phyloP scores from a whole-genome alignment of 768 basidiomycete genomes.

The Trametes punicea region DNA sequence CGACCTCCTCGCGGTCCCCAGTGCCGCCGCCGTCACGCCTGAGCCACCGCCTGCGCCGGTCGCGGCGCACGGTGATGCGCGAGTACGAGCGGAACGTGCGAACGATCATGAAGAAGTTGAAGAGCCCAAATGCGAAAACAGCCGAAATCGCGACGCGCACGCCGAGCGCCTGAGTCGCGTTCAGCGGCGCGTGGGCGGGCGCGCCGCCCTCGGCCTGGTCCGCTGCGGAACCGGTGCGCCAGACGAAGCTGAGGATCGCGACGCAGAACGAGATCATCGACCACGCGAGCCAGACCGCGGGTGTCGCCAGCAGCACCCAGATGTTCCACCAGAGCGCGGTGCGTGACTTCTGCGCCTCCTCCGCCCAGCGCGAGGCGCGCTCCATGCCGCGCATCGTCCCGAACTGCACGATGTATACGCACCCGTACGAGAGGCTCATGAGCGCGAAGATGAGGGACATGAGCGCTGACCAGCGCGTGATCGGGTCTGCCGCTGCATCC shows the following conservation, averaged over 20 bases:
- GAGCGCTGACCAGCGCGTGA: constrained; percentile 60
- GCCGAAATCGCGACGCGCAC: constrained; percentile 54
- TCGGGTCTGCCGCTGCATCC: constrained; percentile 51
- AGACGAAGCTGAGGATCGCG: constrained; percentile 63
- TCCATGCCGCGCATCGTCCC: constrained; percentile 71
- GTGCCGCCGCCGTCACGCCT: constrained; percentile 1
- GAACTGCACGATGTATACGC: constrained; percentile 70
- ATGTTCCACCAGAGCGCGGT: constrained; percentile 59
- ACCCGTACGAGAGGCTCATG: constrained; percentile 71
- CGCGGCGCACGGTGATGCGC: constrained; percentile 15
- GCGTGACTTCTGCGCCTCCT: constrained; percentile 58
- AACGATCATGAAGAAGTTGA: constrained; percentile 62
- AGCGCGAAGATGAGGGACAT: constrained; percentile 64
- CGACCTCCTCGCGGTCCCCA: constrained; percentile 5
- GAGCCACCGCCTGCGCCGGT: constrained; percentile 8
- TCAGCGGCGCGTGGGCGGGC: constrained; percentile 32
- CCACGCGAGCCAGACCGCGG: constrained; percentile 72
- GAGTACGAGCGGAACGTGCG: constrained; percentile 59
- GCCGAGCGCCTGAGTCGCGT: constrained; percentile 39
- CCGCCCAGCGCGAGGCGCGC: constrained; percentile 69
- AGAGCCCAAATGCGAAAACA: constrained; percentile 52
- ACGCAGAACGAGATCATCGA: constrained; percentile 65
- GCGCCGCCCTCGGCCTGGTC: constrained; percentile 38
- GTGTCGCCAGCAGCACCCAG: constrained; percentile 66
- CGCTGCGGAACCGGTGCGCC: constrained; percentile 53